These are phyloP conservation scores for Cladosporium cucumerinum DNA, from an alignment of 2,329 filamentous ascomycete genomes.

Conservation along the genomic window DNA sequence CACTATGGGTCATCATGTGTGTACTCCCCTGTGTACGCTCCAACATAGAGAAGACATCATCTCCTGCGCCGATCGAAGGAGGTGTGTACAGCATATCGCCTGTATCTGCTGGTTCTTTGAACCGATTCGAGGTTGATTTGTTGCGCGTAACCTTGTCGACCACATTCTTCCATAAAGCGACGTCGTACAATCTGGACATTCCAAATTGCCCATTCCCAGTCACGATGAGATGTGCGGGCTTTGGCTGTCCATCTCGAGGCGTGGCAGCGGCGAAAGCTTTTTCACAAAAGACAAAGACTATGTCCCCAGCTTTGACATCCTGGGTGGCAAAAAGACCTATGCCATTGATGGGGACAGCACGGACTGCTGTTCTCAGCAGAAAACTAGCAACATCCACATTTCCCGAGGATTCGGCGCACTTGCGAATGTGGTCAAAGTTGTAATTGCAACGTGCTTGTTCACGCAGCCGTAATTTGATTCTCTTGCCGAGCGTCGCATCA, in stretches of 20 bases:
- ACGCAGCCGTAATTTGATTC: slow-evolving; percentile 18
- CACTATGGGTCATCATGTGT: not conserved
- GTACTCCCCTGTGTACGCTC: slow-evolving; percentile 14
- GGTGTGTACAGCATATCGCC: not conserved
- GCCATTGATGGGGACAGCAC: not conserved
- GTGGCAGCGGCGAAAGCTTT: slow-evolving; percentile 25
- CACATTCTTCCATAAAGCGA: not conserved
- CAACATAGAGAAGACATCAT: slow-evolving; percentile 23
- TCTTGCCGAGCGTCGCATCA: slow-evolving; percentile 15
- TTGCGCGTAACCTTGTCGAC: not conserved
- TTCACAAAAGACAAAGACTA: slow-evolving; percentile 21
- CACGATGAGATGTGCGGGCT: not conserved
- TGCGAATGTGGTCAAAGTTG: slow-evolving; percentile 23
- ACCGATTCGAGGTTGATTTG: not conserved
- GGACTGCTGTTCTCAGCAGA: slow-evolving; percentile 5
- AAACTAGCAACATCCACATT: slow-evolving; percentile 25
- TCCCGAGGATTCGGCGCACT: not conserved
- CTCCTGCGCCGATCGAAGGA: slow-evolving; percentile 5
- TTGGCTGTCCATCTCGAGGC: not conserved
- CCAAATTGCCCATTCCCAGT: not conserved
- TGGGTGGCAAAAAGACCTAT: slow-evolving; percentile 7
- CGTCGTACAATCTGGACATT: not conserved
- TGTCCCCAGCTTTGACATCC: slow-evolving; percentile 9
- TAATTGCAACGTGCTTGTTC: slow-evolving; percentile 25
- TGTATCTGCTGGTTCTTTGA: not conserved